Base-by-base conservation (phyloP, 352 stramenopile species). In the Phytophthora macrochlamydospora region DNA sequence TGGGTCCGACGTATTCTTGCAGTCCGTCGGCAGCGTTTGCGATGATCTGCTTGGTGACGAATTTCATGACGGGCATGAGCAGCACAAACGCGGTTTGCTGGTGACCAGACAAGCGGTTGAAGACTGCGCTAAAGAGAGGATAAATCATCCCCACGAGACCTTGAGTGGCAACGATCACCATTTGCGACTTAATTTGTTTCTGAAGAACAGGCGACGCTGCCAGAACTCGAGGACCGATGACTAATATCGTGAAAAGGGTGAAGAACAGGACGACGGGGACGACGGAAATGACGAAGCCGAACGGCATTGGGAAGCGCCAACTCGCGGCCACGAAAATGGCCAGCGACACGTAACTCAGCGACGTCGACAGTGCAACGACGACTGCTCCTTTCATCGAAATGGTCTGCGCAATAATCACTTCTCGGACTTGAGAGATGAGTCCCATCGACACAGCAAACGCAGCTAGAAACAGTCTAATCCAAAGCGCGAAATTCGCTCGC, bases 401-500 rank as follows among this genome's bases (percentile, higher is more conserved):
- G 7, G 52, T 53, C 1, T 62, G 31, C 2, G 38, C 40, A 2
- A 51, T 12, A 2, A 76, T 29, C 2, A 66, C 48, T 0, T 53
- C 40, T 8, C 40, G 42, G 14, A 57, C 38, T 48, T 71, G 65
- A 32, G 62, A 18, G 2, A 65, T n/a, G 7, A 56, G n/a, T 35
- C 37, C 50, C 12, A 67, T 35, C 38, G 50, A 52, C 33, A 68
- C 43, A 11, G 63, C 30, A 11, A 60, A 40, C 2, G 8, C 44
- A 18, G 52, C 55, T n/a, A 69, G 24, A 13, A 62, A 51, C 4
- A 56, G n/a, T n/a, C 56, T 45, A 29, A 72, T 49, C 40, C 33
- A 78, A 9, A 59, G 31, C 12, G 37, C 51, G 31, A 59, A 65
- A 40, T 75, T 78, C 1, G 42, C 57, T 56, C 46, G 28, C 54